Percentiles rank a stretch among this genome's conserved stretches.
phyloP scores from a whole-genome alignment of 2,329 filamentous ascomycete species.

The Monosporascus sp. region DNA sequence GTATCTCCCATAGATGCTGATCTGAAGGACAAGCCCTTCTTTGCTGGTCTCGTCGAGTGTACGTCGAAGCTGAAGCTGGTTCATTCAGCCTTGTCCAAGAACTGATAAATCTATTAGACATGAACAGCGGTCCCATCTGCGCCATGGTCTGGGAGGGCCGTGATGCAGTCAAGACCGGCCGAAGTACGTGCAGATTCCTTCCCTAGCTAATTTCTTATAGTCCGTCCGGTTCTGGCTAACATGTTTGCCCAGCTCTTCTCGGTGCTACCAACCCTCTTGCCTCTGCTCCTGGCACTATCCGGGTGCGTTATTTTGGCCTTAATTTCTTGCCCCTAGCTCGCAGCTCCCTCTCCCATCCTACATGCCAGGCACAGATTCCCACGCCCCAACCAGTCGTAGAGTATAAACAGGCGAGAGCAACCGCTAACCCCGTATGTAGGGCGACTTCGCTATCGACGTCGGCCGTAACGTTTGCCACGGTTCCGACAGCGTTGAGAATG shows the following conservation, averaged over 20 bases:
- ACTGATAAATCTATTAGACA: constrained; percentile 56
- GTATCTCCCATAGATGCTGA: constrained; percentile 59
- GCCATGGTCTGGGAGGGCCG: constrained; percentile 99
- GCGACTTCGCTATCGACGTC: constrained; percentile 77
- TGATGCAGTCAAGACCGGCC: constrained; percentile 98
- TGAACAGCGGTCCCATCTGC: constrained; percentile 92
- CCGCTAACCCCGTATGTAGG: constrained; percentile 23
- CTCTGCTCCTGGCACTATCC: constrained; percentile 95
- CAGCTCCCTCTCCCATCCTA: no score
- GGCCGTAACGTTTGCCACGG: constrained; percentile 99
- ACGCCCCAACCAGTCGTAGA: constrained; percentile 47
- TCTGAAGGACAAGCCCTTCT: constrained; percentile 92
- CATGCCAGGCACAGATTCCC: no score
- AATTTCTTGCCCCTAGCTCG: no score
- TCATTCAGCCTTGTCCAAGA: not conserved
- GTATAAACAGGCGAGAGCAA: not conserved
- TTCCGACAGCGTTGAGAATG: constrained; percentile 96
- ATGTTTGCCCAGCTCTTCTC: constrained; percentile 61
- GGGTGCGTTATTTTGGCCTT: constrained; percentile 40
- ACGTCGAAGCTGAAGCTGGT: constrained; percentile 33
- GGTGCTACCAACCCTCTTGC: constrained; percentile 98
- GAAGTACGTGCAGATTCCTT: constrained; percentile 51
- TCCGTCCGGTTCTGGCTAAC: constrained; percentile 6
- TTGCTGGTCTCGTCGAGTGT: constrained; percentile 90
- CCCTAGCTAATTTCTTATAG: not conserved